A percentile compares a stretch with the other conserved stretches of the same genome.
These are phyloP conservation scores for Neurospora pannonica DNA, from an alignment of 495 filamentous ascomycete genomes.

Conservation along the genomic window DNA sequence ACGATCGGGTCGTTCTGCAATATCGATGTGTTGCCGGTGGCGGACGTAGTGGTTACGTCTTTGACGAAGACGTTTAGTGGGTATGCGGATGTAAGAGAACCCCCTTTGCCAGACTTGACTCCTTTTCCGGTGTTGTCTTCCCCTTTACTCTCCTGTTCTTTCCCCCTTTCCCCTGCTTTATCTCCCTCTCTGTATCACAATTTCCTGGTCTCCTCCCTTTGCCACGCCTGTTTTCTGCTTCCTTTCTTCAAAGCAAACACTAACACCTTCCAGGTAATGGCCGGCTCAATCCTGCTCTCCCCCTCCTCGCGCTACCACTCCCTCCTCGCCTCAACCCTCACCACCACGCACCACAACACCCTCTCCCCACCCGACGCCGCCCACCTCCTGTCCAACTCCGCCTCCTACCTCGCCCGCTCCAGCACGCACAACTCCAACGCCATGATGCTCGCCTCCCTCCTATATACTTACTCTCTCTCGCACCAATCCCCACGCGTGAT, in stretches of 20 bases:
- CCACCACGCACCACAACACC: constrained; percentile 27
- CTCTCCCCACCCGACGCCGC: constrained; percentile 31
- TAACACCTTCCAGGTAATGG: constrained; percentile 32
- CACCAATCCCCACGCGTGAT: constrained; percentile 20
- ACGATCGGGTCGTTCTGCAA: constrained; percentile 43
- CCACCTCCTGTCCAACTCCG: constrained; percentile 32
- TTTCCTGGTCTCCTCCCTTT: neutral
- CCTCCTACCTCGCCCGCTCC: constrained; percentile 30
- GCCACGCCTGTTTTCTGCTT: neutral
- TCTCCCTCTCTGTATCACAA: neutral
- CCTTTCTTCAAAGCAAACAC: too few species aligned
- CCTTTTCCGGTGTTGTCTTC: neutral
- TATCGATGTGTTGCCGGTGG: constrained; percentile 29
- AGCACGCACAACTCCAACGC: constrained; percentile 36
- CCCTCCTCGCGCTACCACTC: constrained; percentile 24
- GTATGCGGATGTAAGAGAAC: constrained; percentile 38
- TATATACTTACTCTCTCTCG: constrained; percentile 13
- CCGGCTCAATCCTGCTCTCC: constrained; percentile 32
- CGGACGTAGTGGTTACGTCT: constrained; percentile 37
- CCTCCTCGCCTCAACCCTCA: constrained; percentile 20
- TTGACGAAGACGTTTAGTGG: constrained; percentile 45
- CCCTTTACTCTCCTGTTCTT: neutral
- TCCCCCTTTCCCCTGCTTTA: neutral
- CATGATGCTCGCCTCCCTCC: constrained; percentile 22
- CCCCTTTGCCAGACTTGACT: constrained; percentile 17